These are phyloP conservation scores for Ophiocordyceps sinensis DNA, from an alignment of 2,329 filamentous ascomycete genomes.

Conservation along the genomic window DNA sequence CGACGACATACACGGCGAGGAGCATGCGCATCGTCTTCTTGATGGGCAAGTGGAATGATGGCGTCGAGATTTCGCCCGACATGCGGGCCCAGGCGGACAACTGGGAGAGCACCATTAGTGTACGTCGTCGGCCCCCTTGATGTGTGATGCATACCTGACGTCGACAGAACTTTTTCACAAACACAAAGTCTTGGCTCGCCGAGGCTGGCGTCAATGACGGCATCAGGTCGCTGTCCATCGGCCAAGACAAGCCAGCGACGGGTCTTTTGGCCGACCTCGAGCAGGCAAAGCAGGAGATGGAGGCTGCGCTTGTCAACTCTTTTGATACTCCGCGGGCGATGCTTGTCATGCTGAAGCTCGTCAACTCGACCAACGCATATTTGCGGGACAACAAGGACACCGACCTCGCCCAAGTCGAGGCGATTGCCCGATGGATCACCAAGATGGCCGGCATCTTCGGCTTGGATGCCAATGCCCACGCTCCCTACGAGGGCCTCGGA, in stretches of 20 bases:
- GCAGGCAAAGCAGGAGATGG: constrained; percentile 38
- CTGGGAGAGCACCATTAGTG: constrained; percentile 69
- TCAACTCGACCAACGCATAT: constrained; percentile 60
- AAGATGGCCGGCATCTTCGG: constrained; percentile 75
- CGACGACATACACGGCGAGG: constrained; percentile 56
- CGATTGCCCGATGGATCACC: constrained; percentile 65
- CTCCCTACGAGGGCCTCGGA: constrained; percentile 41
- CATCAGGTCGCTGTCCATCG: constrained; percentile 24
- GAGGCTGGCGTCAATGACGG: constrained; percentile 23
- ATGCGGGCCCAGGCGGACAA: constrained; percentile 58
- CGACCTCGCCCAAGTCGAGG: constrained; percentile 33
- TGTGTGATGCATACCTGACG: constrained; percentile 6
- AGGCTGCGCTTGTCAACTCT: constrained; percentile 58
- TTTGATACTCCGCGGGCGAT: constrained; percentile 78
- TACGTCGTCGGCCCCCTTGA: constrained; percentile 13
- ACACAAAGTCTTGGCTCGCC: constrained; percentile 37
- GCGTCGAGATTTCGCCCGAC: constrained; percentile 78
- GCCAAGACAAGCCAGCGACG: constrained; percentile 14
- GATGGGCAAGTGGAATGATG: constrained; percentile 78
- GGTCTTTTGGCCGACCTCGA: constrained; percentile 28
- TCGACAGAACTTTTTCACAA: constrained; percentile 41
- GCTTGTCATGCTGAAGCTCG: constrained; percentile 61
- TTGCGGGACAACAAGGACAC: constrained; percentile 31
- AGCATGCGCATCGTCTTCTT: constrained; percentile 77
- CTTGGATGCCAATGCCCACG: constrained; percentile 47